These are phyloP conservation scores for Mucor circinelloides DNA, from an alignment of 371 early-diverging fungal species.

Conservation along the genomic window DNA sequence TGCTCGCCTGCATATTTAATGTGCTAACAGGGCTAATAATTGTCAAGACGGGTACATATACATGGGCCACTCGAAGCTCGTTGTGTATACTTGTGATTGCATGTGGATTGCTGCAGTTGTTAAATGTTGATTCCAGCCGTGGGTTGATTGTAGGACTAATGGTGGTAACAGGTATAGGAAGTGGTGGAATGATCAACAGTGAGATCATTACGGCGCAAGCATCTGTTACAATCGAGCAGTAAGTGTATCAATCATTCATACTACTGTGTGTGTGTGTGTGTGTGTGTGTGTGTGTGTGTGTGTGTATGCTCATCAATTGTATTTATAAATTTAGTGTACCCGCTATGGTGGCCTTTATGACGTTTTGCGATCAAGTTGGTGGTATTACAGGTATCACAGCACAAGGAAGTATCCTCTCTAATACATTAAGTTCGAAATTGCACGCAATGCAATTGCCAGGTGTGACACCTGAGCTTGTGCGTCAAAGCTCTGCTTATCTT, in stretches of 20 bases:
- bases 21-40: constrained; percentile 38
- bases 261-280: too few species aligned
- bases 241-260: not conserved
- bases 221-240: constrained; percentile 43
- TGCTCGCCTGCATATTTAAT: constrained; percentile 46
- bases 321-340: constrained; percentile 29
- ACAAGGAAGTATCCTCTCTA: constrained; percentile 38
- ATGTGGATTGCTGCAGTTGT: constrained; percentile 31
- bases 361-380: constrained; percentile 48
- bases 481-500: constrained; percentile 35
- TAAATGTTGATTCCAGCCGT: constrained; percentile 30
- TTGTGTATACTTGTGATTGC: constrained; percentile 32
- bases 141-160: constrained; percentile 45
- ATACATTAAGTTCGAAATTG: constrained; percentile 20
- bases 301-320: not conserved
- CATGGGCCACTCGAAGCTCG: constrained; percentile 40
- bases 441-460: constrained; percentile 17
- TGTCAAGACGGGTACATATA: constrained; percentile 39
- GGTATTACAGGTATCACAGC: constrained; percentile 47
- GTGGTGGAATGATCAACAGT: constrained; percentile 66
- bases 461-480: constrained; percentile 29
- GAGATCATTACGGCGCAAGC: constrained; percentile 50
- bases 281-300: too few species aligned
- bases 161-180: constrained; percentile 65
- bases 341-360: constrained; percentile 44